Evolutionary conservation across 2,329 filamentous ascomycete species (phyloP), one percentile per base, ranked within the genome.

Genomic region (Sporothrix brasiliensis): DNA sequence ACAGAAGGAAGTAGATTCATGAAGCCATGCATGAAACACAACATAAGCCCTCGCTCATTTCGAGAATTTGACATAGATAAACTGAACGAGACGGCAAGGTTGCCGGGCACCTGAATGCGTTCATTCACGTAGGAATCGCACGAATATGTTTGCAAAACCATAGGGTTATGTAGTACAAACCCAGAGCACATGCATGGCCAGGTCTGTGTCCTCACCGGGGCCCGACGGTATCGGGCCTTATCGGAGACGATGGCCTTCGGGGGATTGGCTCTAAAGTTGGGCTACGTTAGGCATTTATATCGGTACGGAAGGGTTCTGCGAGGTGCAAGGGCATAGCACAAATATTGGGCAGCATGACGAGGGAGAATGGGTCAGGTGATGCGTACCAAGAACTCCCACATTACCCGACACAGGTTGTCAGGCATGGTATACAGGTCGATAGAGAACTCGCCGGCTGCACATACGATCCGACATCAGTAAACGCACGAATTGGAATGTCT

Each of bases 391-490:
- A 95, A 96, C 73, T 97, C 94, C 94, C 94, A 98, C 72, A 99
- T 89, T 88, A 93, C 93, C 81, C 95, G 96, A 78, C 95, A 91
- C 50, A 98, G 86, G 39, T 84, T 82, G 74, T 98, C 95, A 0
- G 95, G 94, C 74, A 99, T 88, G n/a, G 95, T 98, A 83, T 97
- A 98, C 71, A 99, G 86, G 78, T 99, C 95, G 75, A 99, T 94
- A 72, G 97, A 95, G 83, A 99, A 99, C 82, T 99, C 95, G 77
- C 95, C 95, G 77, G 94, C 93, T 86, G 49, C 30, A 10, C 58
- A 13, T 19, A 14, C 14, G n/a, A 16, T 9, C 10, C 19, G n/a
- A 34, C 79, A 77, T 80, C 77, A 60, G 52, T 13, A 58, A 16
- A 4, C 4, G 19, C 9, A 44, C 9, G 41, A 34, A 41, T 4